Base-by-base conservation (phyloP, 2,329 filamentous ascomycete species). In the Davidsoniella eucalypti region DNA sequence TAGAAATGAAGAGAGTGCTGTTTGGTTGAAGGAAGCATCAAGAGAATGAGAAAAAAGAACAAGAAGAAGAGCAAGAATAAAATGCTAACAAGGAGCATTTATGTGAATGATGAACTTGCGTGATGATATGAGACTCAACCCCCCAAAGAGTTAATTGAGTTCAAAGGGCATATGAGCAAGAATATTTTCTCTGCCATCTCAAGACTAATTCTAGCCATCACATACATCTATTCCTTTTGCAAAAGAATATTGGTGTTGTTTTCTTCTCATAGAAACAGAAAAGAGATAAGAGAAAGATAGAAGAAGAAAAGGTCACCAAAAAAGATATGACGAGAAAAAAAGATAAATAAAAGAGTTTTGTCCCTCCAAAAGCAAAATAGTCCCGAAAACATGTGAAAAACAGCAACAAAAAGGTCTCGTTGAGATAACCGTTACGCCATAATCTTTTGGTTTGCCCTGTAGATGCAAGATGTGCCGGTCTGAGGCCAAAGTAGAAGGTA, bases 371-470 rank as follows among this genome's bases (percentile, higher is more conserved):
- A 44, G 40, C 40, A 49, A 49, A 37, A 37, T 43, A 41, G 42
- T 29, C 47, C 47, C 47, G 18, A 37, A 37, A 38, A 40, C 33
- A 39, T 36, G 36, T 45, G 6, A 6, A 6, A 29, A 29, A 29
- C 6, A 29, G 10, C 26, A 33, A 44, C 47, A 49, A 49, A 40
- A 45, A 49, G 65, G 65, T 67, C 64, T 68, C 65, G 66, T 68
- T 68, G 66, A 68, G 65, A 54, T 50, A 68, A 67, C 64, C 65
- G 64, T 66, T 53, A 67, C 65, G 65, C 65, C 64, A 61, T 59
- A 58, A 55, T 50, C 59, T 54, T 63, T 58, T 63, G 61, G 29
- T 48, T 41, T 42, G 26, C 50, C 33, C 39, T 39, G 26, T 33
- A 33, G 26, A 33, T 33, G 26, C 26, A 33, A 33, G 26, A 33